phyloP scores from a whole-genome alignment of 371 early-diverging fungal species.

The Phascolomyces articulosus region DNA sequence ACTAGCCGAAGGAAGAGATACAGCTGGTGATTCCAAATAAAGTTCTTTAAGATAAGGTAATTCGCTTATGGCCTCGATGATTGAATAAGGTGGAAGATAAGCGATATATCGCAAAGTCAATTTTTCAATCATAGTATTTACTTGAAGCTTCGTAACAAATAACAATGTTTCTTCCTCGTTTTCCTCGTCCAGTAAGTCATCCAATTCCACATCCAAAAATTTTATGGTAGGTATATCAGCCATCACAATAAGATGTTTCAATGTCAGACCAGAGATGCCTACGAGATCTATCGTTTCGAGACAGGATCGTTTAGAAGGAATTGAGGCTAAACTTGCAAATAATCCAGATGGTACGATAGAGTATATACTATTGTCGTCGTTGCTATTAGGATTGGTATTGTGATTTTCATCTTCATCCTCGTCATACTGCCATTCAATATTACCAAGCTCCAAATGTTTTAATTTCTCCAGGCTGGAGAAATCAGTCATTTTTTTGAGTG shows the following conservation, averaged over 20 bases:
- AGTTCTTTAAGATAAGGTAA: background rate
- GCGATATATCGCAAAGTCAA: background rate
- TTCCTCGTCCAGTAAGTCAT: background rate
- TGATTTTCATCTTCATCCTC: background rate
- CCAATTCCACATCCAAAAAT: background rate
- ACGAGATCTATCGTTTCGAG: background rate
- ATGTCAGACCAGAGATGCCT: background rate
- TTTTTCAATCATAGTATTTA: background rate
- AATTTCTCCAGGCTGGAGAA: background rate
- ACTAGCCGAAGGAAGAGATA: background rate
- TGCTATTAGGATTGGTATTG: background rate
- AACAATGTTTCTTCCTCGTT: background rate
- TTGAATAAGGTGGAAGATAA: background rate
- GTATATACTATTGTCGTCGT: background rate
- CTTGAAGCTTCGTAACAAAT: background rate
- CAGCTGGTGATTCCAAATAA: background rate
- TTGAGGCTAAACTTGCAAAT: background rate
- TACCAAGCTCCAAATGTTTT: background rate
- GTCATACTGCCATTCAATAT: background rate
- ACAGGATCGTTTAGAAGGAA: background rate
- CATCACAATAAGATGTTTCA: background rate
- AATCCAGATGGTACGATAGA: background rate
- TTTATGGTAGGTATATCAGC: background rate
- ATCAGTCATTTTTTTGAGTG: background rate
- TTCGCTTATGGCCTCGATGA: background rate